phyloP scores from a whole-genome alignment of 176 grass and related monocot species.

The Tuctoria greenei region DNA sequence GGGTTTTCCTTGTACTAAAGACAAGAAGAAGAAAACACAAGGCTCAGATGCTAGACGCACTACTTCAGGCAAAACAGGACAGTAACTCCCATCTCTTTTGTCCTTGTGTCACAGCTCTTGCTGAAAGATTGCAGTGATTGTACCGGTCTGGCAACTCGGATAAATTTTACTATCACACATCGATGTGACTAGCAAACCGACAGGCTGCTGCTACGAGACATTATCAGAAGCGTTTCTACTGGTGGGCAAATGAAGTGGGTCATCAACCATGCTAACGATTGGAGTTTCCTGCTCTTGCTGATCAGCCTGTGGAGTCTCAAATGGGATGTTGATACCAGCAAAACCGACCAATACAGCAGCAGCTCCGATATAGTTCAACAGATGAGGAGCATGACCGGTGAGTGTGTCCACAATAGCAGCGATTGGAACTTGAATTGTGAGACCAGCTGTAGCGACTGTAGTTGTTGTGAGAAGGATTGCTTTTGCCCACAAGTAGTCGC shows the following conservation, averaged over 20 bases:
- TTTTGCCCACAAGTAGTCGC: constrained; percentile 95
- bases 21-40: neutral
- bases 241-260: constrained; percentile 30
- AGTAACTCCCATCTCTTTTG: neutral
- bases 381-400: constrained; percentile 72
- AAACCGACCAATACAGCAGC: constrained; percentile 83
- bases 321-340: constrained; percentile 79
- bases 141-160: neutral
- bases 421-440: constrained; percentile 93
- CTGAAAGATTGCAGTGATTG: neutral
- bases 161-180: neutral
- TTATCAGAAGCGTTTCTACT: constrained; percentile 23
- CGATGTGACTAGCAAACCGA: neutral
- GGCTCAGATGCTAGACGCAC: neutral
- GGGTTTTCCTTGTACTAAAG: neutral
- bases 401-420: constrained; percentile 81
- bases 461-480: constrained; percentile 90
- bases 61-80: neutral
- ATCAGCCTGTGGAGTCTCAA: constrained; percentile 26
- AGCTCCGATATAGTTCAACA: constrained; percentile 70
- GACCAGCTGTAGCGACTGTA: constrained; percentile 89
- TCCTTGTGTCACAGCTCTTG: neutral
- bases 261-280: constrained; percentile 41
- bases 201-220: constrained; percentile 12
- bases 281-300: constrained; percentile 50